Evolutionary conservation across 1,139 yeast species (phyloP).

Genomic region (Protomyces pachydermus): DNA sequence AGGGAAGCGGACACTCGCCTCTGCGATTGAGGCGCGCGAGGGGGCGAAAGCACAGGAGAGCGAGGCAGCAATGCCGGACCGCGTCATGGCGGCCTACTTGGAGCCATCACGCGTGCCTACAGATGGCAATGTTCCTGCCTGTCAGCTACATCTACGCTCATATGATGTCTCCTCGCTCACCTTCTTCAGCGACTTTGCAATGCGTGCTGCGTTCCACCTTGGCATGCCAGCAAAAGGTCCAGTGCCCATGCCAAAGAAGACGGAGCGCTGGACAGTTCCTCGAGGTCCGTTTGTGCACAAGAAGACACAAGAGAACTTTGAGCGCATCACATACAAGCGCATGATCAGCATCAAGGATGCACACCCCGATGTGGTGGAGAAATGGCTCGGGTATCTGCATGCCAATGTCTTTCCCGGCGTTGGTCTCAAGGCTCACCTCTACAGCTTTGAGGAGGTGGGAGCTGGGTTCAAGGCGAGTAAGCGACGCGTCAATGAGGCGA

Average conservation of each 20-base stretch:
- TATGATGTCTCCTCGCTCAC: constrained; percentile 66
- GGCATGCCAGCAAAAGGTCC: constrained; percentile 78
- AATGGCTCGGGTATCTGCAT: constrained; percentile 72
- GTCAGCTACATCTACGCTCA: constrained; percentile 63
- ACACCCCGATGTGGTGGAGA: constrained; percentile 75
- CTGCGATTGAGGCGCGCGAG: neutral
- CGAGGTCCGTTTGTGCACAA: constrained; percentile 93
- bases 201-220: constrained; percentile 82
- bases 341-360: constrained; percentile 74
- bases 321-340: constrained; percentile 77
- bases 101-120: constrained; percentile 70
- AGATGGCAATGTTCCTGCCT: constrained; percentile 63
- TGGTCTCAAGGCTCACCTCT: constrained; percentile 62
- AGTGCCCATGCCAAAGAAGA: constrained; percentile 60
- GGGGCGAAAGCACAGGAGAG: neutral
- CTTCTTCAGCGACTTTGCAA: constrained; percentile 76
- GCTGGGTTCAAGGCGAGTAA: constrained; percentile 4
- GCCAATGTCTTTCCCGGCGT: constrained; percentile 78
- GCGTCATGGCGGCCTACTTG: constrained; percentile 74
- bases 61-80: constrained; percentile 52
- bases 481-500: neutral
- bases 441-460: constrained; percentile 19
- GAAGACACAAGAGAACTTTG: constrained; percentile 88
- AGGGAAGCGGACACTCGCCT: neutral
- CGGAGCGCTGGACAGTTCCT: constrained; percentile 90